Base-by-base conservation (phyloP, 495 filamentous ascomycete genomes). In the Aspergillus taichungensis region DNA sequence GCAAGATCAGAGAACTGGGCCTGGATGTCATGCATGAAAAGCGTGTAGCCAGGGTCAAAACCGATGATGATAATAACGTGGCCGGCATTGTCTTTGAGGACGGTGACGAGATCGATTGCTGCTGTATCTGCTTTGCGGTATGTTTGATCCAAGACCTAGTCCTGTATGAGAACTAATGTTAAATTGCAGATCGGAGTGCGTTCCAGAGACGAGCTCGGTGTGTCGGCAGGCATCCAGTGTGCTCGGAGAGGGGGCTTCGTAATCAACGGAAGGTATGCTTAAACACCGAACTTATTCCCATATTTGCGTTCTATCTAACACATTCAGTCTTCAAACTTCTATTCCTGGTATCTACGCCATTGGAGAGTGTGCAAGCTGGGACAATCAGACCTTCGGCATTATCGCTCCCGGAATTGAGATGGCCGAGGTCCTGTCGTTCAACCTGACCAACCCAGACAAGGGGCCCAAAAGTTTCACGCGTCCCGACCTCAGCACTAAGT, bases 361-460 rank as follows among this genome's bases (percentile, higher is more conserved):
- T 44, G 91, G 91, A 40, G 91, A 97, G 66, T 95, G 91, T 55
- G 91, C 91, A 11, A 91, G 83, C 63, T 95, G 91, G 89, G 80
- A 95, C 50, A 87, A 81, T 55, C 85, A 94, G 60, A 94, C 88
- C 0, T 97, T 89, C 54, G 91, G 91, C 5, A 79, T 97, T 18
- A 95, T 97, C 54, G 91, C 88, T 1, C 91, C 91, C 0, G 91
- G 91, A 11, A 77, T 97, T 35, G 91, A 95, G 62, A 97, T 97
- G 91, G 91, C 91, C 0, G 91, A 97, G 56, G 83, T 97, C 5
- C 74, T 95, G 3, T 77, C 91, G n/a, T 95, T 90, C 69, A 97
- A 97, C 58, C 77, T 97, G 40, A 92, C 89, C 8, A 83, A 95
- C 61, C 78, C 85, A 3, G 82, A 83, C 58, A 84, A 94, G 49